Evolutionary conservation across 306 rosid genomes (phyloP), one percentile per base, ranked within the genome.

Genomic region (Luffa aegyptiaca): DNA sequence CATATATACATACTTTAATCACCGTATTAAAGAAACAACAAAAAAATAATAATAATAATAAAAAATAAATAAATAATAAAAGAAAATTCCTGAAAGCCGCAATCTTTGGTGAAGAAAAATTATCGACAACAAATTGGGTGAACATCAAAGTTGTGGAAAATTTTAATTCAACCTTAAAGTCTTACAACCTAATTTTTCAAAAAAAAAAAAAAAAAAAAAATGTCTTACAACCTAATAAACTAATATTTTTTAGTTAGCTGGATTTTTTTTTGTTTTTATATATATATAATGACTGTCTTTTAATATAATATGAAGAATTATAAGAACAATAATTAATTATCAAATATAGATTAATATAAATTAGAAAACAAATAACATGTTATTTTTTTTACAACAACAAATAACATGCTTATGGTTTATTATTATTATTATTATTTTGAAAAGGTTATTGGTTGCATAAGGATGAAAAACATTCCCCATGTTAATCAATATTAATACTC

Each of bases 231-330:
- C 3, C 36, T n/a, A 8, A n/a, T 69, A 44, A 69, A 69, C 37
- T 69, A 69, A 42, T n/a, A 6, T 44, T n/a, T 69, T 69, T 69
- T 69, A 20, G 53, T 69, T 69, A 42, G 75, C 53, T 69, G 75
- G 75, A 44, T 20, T 44, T n/a, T 44, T n/a, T n/a, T n/a, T n/a
- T n/a, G n/a, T n/a, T n/a, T 26, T 26, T 26, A 26, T 0, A 26
- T 0, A 26, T 0, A n/a, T 3, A 42, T 44, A 42, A 18, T 8
- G 55, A 44, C 10, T 8, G 48, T 65, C 36, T 42, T 42, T 68
- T 68, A 66, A 41, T 41, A 17, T 68, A 17, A 16, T 12, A n/a
- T 64, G 36, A 26, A 61, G 0, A 33, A 63, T 63, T 35, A 35
- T 35, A 64, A 64, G n/a, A 16, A 64, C 6, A 8, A 65, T 13